Evolutionary conservation across 306 rosid genomes (phyloP), one percentile per base, ranked within the genome.

Genomic region (Castanospermum australe): DNA sequence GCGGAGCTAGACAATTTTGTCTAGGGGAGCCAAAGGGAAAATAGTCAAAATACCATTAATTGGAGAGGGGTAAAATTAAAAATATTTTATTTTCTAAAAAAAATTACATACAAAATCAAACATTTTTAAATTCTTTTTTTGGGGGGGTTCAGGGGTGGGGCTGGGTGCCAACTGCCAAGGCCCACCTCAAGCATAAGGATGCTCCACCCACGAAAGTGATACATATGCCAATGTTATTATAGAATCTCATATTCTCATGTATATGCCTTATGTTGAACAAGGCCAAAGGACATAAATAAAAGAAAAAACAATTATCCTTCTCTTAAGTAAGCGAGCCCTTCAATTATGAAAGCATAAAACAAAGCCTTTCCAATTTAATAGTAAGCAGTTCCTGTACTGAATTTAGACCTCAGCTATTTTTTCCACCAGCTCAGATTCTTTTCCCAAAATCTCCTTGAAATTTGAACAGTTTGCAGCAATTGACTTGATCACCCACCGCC

Each of bases 351-450:
- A 82, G 59, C 36, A 73, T 48, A 57, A 28, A 80, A 73, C 10
- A 83, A 81, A 83, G 79, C 35, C 51, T 83, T 84, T 24, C 41
- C 38, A 86, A 79, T 50, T 86, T 78, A 89, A 80, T 35, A 87
- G 54, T 77, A 84, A 25, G 80, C 38, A 80, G 83, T 84, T 87
- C 80, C 71, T 79, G 84, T 24, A 85, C 71, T 66, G 79, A 82
- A 87, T 61, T 88, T 86, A 86, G 75, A 95, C 98, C 98, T 95
- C 97, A 8, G 97, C 97, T 85, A 87, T 87, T 88, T 88, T 95
- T 86, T 92, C 96, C 89, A 90, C 99, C 85, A 95, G 90, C 86
- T 92, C 93, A 86, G 97, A 95, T 86, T 95, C 99, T 82, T 90
- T 92, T 81, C 72, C 74, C 87, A 92, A 67, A 84, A 91, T 90